Evolutionary conservation across 768 basidiomycete genomes (phyloP).

Genomic region (Piloderma croceum): DNA sequence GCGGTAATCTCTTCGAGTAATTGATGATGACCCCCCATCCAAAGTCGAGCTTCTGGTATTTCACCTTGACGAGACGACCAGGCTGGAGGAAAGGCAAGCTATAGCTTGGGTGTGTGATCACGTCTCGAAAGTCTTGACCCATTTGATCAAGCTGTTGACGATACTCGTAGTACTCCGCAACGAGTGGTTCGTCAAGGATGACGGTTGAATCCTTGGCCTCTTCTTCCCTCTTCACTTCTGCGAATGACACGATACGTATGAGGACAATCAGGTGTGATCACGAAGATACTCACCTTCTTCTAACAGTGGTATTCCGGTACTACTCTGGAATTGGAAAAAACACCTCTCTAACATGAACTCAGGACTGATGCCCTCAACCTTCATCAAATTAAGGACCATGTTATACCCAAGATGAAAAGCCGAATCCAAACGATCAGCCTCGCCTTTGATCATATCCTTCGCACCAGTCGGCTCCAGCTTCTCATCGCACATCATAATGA

Average conservation of each 20-base stretch:
- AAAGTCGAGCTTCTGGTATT: constrained; percentile 82
- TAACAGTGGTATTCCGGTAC: constrained; percentile 52
- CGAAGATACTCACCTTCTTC: background rate
- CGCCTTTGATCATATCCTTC: constrained; percentile 96
- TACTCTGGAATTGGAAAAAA: constrained; percentile 99
- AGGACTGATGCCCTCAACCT: constrained; percentile 96
- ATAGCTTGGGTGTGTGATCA: constrained; percentile 93
- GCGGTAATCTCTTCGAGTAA: constrained; percentile 80
- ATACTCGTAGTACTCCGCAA: constrained; percentile 87
- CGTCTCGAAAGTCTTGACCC: constrained; percentile 80
- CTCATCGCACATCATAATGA: constrained; percentile 99
- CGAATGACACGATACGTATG: background rate
- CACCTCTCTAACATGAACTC: constrained; percentile 97
- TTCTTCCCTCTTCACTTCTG: constrained; percentile 77
- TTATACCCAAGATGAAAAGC: constrained; percentile 99
- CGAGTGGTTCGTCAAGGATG: constrained; percentile 79
- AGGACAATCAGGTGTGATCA: constrained; percentile 6
- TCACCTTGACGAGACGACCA: constrained; percentile 89
- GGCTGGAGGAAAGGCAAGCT: constrained; percentile 90
- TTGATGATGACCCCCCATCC: constrained; percentile 96
- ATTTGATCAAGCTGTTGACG: constrained; percentile 92
- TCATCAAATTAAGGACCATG: constrained; percentile 97
- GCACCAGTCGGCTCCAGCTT: constrained; percentile 90
- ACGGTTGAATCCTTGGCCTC: constrained; percentile 52
- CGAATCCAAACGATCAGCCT: constrained; percentile 93